Percentiles rank a stretch among this genome's conserved stretches.
Evolutionary conservation across 176 grass and related monocot species (phyloP).

Genomic region (Saccharum officinarum): DNA sequence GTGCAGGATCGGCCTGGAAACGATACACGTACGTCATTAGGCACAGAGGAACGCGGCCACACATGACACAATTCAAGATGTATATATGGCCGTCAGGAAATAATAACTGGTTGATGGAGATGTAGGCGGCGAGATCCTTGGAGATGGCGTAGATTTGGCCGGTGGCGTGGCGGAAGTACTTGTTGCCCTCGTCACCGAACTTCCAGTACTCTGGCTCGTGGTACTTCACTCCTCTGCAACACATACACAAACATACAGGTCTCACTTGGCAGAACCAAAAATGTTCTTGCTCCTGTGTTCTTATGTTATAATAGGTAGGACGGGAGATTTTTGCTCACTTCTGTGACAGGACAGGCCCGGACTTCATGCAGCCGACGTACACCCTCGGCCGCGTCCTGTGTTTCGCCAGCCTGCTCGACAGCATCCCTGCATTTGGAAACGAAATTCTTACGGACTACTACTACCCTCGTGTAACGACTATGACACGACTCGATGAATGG

Average conservation of each 20-base stretch:
- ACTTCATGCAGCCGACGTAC: constrained; percentile 99
- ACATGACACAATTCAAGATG: background rate
- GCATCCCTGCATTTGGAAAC: constrained; percentile 49
- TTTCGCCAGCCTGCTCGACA: constrained; percentile 54
- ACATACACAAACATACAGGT: background rate
- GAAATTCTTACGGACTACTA: too few species aligned
- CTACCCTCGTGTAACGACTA: background rate
- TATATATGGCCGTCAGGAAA: background rate
- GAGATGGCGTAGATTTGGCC: constrained; percentile 97
- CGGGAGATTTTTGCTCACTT: constrained; percentile 48
- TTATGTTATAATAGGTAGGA: background rate
- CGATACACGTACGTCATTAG: background rate
- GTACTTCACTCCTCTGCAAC: constrained; percentile 79
- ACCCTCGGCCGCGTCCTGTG: constrained; percentile 66
- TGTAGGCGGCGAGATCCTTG: constrained; percentile 85
- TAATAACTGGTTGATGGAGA: constrained; percentile 67
- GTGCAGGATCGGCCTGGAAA: constrained; percentile 77
- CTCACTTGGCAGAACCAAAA: background rate
- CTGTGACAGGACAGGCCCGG: constrained; percentile 74
- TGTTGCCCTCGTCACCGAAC: constrained; percentile 91
- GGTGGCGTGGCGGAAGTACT: constrained; percentile 93
- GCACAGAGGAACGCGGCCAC: too few species aligned
- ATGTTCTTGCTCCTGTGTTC: background rate
- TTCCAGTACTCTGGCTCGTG: constrained; percentile 98
- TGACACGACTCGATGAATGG: background rate